A percentile compares a stretch with the other conserved stretches of the same genome.
Evolutionary conservation across 2,329 filamentous ascomycete species (phyloP).

Genomic region (Emmonsiellopsis sp.): DNA sequence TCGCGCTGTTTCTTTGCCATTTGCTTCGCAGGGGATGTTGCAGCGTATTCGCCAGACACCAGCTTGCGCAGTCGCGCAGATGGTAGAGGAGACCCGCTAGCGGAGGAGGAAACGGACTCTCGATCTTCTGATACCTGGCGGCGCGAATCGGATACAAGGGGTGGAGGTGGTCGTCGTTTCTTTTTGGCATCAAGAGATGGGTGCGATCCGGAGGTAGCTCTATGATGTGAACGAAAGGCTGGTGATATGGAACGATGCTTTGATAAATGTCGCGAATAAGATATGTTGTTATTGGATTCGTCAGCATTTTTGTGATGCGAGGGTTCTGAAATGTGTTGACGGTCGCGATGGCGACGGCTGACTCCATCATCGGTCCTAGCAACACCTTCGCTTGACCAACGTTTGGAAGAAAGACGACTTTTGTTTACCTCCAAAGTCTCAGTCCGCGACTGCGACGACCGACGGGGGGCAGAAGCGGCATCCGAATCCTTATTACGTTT

Average conservation of each 20-base stretch:
- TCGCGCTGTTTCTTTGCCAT: conserved; percentile 78
- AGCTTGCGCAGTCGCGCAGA: conserved; percentile 32
- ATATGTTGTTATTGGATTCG: conserved; percentile 16
- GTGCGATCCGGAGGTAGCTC: conserved; percentile 25
- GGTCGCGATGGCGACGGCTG: conserved; percentile 14
- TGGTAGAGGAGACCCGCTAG: conserved; percentile 34
- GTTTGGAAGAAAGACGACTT: conserved; percentile 22
- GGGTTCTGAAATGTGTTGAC: conserved; percentile 10
- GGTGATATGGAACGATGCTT: conserved; percentile 29
- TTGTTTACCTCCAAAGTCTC: conserved; percentile 12
- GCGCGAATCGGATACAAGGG: conserved; percentile 29
- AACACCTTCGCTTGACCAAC: conserved; percentile 28
- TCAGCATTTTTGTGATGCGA: conserved; percentile 14
- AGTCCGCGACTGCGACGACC: conserved; percentile 12
- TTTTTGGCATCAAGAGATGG: conserved; percentile 12
- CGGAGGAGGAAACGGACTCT: conserved; percentile 35
- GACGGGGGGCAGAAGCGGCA: conserved; percentile 16
- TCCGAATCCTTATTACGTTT: conserved; percentile 26
- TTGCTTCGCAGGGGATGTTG: conserved; percentile 60
- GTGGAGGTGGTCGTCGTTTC: conserved; percentile 29
- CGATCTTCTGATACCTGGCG: conserved; percentile 38
- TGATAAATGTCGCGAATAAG: conserved; percentile 20
- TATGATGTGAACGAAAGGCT: conserved; percentile 25
- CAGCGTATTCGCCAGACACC: conserved; percentile 30
- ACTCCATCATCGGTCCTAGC: conserved; percentile 12